Evolutionary conservation across 2,329 filamentous ascomycete genomes (phyloP).

Genomic region (Penicillium expansum): DNA sequence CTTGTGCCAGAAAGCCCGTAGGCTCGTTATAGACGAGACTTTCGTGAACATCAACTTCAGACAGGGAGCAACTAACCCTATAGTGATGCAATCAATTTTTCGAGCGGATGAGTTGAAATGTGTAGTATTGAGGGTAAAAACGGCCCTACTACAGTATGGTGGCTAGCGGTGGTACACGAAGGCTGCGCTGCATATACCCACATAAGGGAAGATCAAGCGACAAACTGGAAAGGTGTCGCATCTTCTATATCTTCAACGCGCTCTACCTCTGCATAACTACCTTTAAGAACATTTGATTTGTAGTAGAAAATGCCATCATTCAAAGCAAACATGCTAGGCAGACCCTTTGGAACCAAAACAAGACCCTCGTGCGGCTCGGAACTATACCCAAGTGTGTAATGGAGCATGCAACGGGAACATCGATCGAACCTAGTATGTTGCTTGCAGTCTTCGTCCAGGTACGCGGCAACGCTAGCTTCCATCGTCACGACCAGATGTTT

Average conservation of each 20-base stretch:
- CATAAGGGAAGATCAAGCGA: background rate
- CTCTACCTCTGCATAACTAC: background rate
- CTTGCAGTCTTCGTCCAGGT: background rate
- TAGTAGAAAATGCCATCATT: background rate
- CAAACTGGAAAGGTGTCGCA: background rate
- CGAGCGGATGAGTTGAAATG: background rate
- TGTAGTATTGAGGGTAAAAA: background rate
- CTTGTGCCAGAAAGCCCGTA: background rate
- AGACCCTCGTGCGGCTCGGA: background rate
- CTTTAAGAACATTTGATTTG: background rate
- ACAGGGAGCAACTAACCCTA: no score
- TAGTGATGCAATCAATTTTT: no score
- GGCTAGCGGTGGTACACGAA: background rate
- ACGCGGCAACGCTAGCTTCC: background rate
- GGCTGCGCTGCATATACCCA: background rate
- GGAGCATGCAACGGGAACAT: background rate
- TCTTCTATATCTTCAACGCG: background rate
- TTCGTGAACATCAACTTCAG: no score
- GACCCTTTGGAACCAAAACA: background rate
- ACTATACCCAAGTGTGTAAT: background rate
- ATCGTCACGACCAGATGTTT: background rate
- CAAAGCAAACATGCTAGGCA: background rate
- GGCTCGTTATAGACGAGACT: background rate
- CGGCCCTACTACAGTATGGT: background rate
- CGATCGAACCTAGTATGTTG: background rate